Evolutionary conservation across 1,139 yeast species (phyloP).

Genomic region (Magnusiomyces paraingens): DNA sequence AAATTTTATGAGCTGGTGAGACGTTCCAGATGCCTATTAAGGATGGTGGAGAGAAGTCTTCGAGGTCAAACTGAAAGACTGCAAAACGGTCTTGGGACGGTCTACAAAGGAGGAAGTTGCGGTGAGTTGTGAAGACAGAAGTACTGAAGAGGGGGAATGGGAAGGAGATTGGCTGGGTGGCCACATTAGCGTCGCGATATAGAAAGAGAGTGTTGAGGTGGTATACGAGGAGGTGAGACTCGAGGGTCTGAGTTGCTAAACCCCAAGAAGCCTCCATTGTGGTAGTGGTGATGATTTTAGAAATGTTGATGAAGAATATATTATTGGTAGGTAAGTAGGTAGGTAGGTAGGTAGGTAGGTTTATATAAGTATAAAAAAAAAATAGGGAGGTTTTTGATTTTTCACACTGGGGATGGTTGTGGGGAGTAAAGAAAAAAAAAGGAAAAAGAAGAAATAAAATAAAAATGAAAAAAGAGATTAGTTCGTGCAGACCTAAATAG

Average conservation of each 20-base stretch:
- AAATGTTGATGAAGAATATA: not conserved
- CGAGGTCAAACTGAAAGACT: conserved; percentile 8
- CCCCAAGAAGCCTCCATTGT: conserved; percentile 9
- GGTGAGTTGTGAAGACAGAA: conserved; percentile 10
- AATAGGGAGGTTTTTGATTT: too few relatives aligned
- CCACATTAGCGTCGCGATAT: conserved; percentile 7
- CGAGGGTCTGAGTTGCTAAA: conserved; percentile 9
- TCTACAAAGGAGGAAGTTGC: conserved; percentile 10
- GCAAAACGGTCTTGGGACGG: conserved; percentile 9
- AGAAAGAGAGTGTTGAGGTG: conserved; percentile 7
- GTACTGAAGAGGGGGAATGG: conserved; percentile 10
- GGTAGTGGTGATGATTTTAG: not conserved
- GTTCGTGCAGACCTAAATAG: too few relatives aligned
- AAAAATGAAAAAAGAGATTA: not conserved
- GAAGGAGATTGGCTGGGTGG: not conserved
- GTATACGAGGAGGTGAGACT: conserved; percentile 11
- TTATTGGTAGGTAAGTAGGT: too few relatives aligned
- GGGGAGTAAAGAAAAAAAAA: not conserved
- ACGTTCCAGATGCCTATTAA: conserved; percentile 6
- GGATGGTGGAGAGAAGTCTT: not conserved
- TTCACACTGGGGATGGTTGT: too few relatives aligned
- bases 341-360: not conserved
- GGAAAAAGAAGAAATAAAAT: not conserved
- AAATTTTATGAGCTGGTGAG: conserved; percentile 9
- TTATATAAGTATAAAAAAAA: not conserved